Evolutionary conservation across 352 stramenopile genomes (phyloP).

Genomic region (Peronosclerospora sorghi): DNA sequence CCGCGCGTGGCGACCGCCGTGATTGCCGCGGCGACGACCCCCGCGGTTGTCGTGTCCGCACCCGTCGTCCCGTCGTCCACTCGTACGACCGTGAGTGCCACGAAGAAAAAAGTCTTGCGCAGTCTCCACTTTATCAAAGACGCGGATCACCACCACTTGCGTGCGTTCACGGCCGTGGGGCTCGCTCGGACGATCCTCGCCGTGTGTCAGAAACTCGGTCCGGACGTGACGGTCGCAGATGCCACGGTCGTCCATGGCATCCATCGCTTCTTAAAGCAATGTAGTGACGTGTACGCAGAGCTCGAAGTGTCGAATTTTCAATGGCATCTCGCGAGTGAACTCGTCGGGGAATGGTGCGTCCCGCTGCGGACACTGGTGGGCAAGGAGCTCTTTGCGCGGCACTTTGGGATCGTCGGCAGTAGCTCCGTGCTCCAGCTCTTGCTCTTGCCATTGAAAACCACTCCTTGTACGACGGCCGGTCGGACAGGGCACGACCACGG

Average conservation of each 20-base stretch:
- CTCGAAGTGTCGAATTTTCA: conserved; percentile 73
- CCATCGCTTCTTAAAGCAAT: conserved; percentile 54
- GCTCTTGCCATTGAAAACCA: conserved; percentile 34
- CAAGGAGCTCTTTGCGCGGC: conserved; percentile 34
- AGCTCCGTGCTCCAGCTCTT: conserved; percentile 62
- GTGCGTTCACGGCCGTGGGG: conserved; percentile 55
- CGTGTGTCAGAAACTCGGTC: conserved; percentile 50
- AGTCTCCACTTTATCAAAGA: conserved; percentile 38
- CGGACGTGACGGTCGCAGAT: conserved; percentile 30
- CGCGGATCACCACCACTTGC: conserved; percentile 33
- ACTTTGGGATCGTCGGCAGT: conserved; percentile 40
- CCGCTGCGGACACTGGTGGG: conserved; percentile 46
- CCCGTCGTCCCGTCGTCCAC: conserved; percentile 6
- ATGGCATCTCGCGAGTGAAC: conserved; percentile 61
- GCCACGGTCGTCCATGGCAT: conserved; percentile 29
- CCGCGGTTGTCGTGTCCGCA: too few species aligned
- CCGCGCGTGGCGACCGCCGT: conserved; percentile 44
- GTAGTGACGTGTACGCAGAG: conserved; percentile 57
- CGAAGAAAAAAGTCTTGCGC: conserved; percentile 32
- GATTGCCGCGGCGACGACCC: conserved; percentile 31
- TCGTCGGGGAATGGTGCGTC: conserved; percentile 55
- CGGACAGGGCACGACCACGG: conserved; percentile 2
- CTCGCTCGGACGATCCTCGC: conserved; percentile 49
- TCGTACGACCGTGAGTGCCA: conserved; percentile 2
- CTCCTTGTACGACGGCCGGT: conserved; percentile 5